Evolutionary conservation across 495 filamentous ascomycete species (phyloP), one percentile per base, ranked within the genome.

Genomic region (Terfezia boudieri): DNA sequence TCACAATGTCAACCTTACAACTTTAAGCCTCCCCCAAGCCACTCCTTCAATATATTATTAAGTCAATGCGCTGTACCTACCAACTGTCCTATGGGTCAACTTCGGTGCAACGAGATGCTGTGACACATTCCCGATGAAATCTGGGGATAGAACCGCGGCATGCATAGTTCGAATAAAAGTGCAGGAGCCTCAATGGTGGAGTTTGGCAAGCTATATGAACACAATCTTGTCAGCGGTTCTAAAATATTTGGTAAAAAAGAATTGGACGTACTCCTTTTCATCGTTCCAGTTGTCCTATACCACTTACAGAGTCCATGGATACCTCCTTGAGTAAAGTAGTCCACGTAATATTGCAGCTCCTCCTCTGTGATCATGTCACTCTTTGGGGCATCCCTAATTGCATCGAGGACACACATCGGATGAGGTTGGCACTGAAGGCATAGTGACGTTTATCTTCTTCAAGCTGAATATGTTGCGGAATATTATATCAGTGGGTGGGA

Each of bases 261-360:
- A 57, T n/a, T 54, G 60, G 5, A 69, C 65, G 57, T 73, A 74
- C 62, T 66, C 68, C 46, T 74, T 62, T 59, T 95, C 89, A 52
- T 94, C 84, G 10, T 83, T 71, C 62, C 72, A 82, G 64, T 66
- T 2, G 77, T 82, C 14, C 82, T 74, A 66, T 96, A 95, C 86
- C 87, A 95, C 59, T 87, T 82, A 77, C 82, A 70, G 17, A 83
- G 81, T 2, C 83, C 84, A 58, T 79, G 75, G 53, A 95, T 61
- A 0, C 87, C 88, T 57, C 79, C 71, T n/a, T 77, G 72, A 11
- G 69, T 68, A 64, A 75, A 92, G 67, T 85, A 71, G 37, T 76
- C 69, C 14, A 75, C 75, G 65, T 94, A 94, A 67, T 76, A 85
- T 49, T 86, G 80, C 52, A 86, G 64, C 60, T 89, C 80, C 73